phyloP scores from a whole-genome alignment of 108 stramenopile species.

The Cylindrotheca fusiformis region DNA sequence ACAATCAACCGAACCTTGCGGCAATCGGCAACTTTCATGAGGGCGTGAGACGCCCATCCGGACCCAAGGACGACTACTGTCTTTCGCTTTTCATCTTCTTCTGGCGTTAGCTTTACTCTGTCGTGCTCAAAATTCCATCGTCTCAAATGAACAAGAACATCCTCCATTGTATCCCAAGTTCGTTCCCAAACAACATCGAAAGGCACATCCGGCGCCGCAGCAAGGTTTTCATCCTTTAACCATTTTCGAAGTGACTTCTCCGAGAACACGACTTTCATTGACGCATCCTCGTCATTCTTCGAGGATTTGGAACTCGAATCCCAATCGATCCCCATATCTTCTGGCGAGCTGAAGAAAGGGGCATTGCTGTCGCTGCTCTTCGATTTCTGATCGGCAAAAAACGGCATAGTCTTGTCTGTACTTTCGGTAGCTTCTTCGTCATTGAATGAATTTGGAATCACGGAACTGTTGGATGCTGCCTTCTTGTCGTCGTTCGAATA shows the following conservation, averaged over 20 bases:
- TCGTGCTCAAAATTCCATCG: slow-evolving; percentile 26
- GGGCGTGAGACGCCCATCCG: slow-evolving; percentile 84
- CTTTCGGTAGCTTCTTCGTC: too few species aligned
- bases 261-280: background rate
- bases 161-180: slow-evolving; percentile 57
- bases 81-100: slow-evolving; percentile 1
- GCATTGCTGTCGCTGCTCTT: too few species aligned
- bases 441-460: too few species aligned
- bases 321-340: too few species aligned
- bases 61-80: slow-evolving; percentile 78
- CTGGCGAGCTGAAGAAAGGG: too few species aligned
- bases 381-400: too few species aligned
- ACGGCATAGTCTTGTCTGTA: too few species aligned
- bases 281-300: background rate
- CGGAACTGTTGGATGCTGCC: too few species aligned
- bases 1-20: slow-evolving; percentile 59
- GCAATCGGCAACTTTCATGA: slow-evolving; percentile 60
- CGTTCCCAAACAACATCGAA: slow-evolving; percentile 33
- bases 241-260: background rate
- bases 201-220: slow-evolving; percentile 6
- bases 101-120: background rate
- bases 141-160: slow-evolving; percentile 33
- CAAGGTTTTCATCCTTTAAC: background rate
- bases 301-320: too few species aligned
- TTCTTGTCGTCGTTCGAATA: too few species aligned